Evolutionary conservation across 768 basidiomycete genomes (phyloP).

Genomic region (Termitomyces titanicus): DNA sequence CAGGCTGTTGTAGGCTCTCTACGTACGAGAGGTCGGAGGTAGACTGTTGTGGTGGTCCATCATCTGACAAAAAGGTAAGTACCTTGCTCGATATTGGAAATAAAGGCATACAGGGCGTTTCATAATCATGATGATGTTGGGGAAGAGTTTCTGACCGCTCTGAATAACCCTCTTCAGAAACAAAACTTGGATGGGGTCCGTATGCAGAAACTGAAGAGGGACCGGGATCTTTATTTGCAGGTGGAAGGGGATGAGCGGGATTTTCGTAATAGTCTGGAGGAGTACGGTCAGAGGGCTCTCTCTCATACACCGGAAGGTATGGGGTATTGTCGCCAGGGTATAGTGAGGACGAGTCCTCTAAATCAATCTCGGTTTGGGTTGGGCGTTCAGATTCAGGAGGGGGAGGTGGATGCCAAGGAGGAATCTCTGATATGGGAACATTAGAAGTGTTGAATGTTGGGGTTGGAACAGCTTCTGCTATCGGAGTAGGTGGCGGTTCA

Average conservation of each 20-base stretch:
- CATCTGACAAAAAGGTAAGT: slow-evolving; percentile 3
- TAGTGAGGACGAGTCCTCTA: slow-evolving; percentile 14
- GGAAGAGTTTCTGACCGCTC: slow-evolving; percentile 1
- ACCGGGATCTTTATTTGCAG: background rate
- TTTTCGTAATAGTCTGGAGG: slow-evolving; percentile 4
- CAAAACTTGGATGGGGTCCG: background rate
- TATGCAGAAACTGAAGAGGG: background rate
- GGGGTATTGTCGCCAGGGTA: slow-evolving; percentile 11
- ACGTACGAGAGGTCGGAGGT: slow-evolving; percentile 16
- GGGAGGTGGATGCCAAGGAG: slow-evolving; percentile 4
- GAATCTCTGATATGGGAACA: background rate
- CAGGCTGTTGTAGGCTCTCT: background rate
- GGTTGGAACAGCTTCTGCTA: background rate
- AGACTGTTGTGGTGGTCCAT: slow-evolving; percentile 3
- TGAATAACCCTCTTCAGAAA: background rate
- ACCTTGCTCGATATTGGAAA: background rate
- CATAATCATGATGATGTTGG: background rate
- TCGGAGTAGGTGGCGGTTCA: background rate
- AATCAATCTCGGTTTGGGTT: background rate
- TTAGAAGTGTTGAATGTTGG: background rate
- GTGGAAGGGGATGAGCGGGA: background rate
- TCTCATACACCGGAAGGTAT: slow-evolving; percentile 8
- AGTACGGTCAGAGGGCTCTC: slow-evolving; percentile 1
- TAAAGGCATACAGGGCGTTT: background rate
- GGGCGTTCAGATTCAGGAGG: background rate